These are phyloP conservation scores for Ophiocordyceps unilateralis DNA, from an alignment of 2,329 filamentous ascomycete genomes.

Conservation along the genomic window DNA sequence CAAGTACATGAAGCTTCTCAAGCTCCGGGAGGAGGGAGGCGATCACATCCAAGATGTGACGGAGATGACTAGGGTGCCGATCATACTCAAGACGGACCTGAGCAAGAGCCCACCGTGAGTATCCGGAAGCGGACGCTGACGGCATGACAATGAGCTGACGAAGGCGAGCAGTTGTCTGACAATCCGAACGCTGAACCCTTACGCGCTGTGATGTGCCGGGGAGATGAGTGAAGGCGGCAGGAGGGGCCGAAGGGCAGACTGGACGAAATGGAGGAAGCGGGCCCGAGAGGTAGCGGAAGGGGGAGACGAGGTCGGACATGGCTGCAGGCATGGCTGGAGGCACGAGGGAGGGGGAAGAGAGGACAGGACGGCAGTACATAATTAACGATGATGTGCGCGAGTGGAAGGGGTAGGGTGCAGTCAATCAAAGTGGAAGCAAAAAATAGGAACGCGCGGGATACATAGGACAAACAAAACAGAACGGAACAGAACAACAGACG, in stretches of 20 bases:
- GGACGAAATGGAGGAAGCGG: not conserved
- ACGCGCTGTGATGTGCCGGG: slow-evolving; percentile 33
- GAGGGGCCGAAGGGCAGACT: not conserved
- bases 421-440: not conserved
- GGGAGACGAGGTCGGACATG: not conserved
- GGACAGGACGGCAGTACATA: not conserved
- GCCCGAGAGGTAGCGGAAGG: not conserved
- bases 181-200: slow-evolving; percentile 70
- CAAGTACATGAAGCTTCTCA: slow-evolving; percentile 85
- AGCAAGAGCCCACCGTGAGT: slow-evolving; percentile 99
- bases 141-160: slow-evolving; percentile 7
- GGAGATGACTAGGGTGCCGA: slow-evolving; percentile 94
- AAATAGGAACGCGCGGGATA: not conserved
- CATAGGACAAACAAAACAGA: not conserved
- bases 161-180: slow-evolving; percentile 47
- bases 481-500: not conserved
- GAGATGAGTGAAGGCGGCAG: not conserved
- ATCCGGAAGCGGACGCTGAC: not conserved
- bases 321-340: no score
- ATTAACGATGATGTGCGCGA: not conserved
- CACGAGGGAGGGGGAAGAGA: not conserved
- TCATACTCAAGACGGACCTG: slow-evolving; percentile 95
- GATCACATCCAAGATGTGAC: slow-evolving; percentile 97
- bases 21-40: slow-evolving; percentile 76
- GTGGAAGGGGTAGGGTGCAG: not conserved